Evolutionary conservation across 371 early-diverging fungal species (phyloP).

Genomic region (Dichotomocladium elegans): DNA sequence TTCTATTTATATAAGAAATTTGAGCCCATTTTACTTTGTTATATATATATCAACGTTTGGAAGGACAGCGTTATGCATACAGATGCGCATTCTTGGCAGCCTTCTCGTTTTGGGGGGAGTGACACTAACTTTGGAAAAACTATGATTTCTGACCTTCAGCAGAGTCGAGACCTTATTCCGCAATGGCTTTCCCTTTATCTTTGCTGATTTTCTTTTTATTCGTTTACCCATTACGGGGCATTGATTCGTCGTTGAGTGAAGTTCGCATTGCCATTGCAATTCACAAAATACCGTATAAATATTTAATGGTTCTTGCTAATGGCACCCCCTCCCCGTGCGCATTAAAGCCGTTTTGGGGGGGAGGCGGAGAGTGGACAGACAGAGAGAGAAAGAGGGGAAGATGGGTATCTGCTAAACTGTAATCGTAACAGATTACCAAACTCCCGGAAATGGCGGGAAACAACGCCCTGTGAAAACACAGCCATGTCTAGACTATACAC

Average conservation of each 20-base stretch:
- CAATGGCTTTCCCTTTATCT: no score
- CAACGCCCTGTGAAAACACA: neutral
- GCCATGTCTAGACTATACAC: neutral
- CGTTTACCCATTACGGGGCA: neutral
- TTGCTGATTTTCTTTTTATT: neutral
- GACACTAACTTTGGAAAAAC: conserved; percentile 2
- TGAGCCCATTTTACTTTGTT: neutral
- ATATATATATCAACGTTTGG: conserved; percentile 1
- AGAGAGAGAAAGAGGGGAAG: neutral
- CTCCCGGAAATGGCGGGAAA: neutral
- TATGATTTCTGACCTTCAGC: neutral
- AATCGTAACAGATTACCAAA: neutral
- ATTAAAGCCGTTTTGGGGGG: neutral
- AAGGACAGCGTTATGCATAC: conserved; percentile 1
- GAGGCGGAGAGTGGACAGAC: no score
- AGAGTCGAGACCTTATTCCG: conserved; percentile 4
- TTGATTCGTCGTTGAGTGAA: neutral
- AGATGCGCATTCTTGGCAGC: conserved; percentile 6
- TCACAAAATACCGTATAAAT: neutral
- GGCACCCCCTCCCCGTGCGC: neutral
- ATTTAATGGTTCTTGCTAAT: no score
- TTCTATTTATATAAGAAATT: conserved; percentile 2
- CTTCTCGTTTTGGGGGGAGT: neutral
- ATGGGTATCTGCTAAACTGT: neutral
- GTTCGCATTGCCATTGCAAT: no score